phyloP scores from a whole-genome alignment of 2,329 filamentous ascomycete genomes.

The Chrysoporthe cubensis region DNA sequence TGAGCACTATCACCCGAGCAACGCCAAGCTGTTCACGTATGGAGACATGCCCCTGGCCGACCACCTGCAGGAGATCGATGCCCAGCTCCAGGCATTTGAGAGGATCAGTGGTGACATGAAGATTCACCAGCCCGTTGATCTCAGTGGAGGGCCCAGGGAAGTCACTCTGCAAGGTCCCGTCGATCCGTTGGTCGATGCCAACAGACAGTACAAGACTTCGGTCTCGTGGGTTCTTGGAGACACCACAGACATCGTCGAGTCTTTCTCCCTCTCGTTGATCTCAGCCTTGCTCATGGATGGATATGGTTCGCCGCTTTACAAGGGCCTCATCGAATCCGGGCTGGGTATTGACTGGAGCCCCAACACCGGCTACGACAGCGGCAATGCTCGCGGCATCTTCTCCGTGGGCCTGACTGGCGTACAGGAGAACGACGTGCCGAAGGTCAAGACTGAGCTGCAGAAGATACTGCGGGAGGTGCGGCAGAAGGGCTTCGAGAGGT shows the following conservation, averaged over 20 bases:
- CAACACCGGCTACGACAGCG: constrained; percentile 88
- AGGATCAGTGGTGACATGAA: constrained; percentile 71
- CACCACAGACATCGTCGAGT: constrained; percentile 80
- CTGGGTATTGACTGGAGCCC: constrained; percentile 93
- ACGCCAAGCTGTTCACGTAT: constrained; percentile 94
- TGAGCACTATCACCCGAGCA: constrained; percentile 95
- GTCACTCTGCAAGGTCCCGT: constrained; percentile 79
- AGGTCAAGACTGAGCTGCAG: constrained; percentile 74
- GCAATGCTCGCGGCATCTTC: constrained; percentile 78
- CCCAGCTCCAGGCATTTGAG: constrained; percentile 74
- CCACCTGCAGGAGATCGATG: constrained; percentile 79
- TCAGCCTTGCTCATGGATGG: constrained; percentile 88
- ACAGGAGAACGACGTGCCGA: constrained; percentile 75
- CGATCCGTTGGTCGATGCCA: constrained; percentile 82
- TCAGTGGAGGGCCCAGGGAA: constrained; percentile 67
- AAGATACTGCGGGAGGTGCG: constrained; percentile 72
- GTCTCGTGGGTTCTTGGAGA: constrained; percentile 91
- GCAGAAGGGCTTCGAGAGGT: constrained; percentile 79
- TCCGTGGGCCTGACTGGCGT: constrained; percentile 93
- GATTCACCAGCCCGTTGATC: constrained; percentile 75
- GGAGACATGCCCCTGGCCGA: constrained; percentile 86
- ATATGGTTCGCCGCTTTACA: constrained; percentile 92
- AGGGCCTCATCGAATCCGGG: constrained; percentile 83
- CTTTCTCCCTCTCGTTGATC: constrained; percentile 82
- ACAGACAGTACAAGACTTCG: constrained; percentile 92